Base-by-base conservation (phyloP, 805 yeast species). In the Cyberlindnera mississippiensis region DNA sequence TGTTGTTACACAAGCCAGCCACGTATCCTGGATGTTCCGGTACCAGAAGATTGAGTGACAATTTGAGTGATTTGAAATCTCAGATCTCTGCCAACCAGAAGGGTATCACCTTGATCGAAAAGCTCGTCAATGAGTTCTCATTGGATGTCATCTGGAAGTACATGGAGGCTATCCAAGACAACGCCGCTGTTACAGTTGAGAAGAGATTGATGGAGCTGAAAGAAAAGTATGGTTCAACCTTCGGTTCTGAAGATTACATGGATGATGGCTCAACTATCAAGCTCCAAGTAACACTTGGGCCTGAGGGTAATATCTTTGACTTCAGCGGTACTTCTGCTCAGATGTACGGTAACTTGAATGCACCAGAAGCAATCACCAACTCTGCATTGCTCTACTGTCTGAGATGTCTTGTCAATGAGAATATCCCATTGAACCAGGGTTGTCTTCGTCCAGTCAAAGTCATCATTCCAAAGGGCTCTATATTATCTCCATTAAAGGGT, bases 351-450 rank as follows among this genome's bases (percentile, higher is more conserved):
- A 91, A 91, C 60, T 72, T 87, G 63, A 91, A 93, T 62, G 96
- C 97, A 0, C 98, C 99, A 1, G 78, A 73, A 50, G 95, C 97
- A 0, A 87, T 93, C 49, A 82, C 96, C 2, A 79, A 79, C 56
- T 85, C 96, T 20, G 96, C 97, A 1, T 81, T 91, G 42, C 73
- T 91, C 33, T 91, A 91, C 62, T 89, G 91, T 46, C 65, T 91
- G 55, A 68, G 99, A 46, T 83, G 95, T 42, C 69, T 91, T 12
- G 72, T 76, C 33, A 68, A 71, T 49, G 66, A 65, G 46, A 78
- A 75, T 41, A 75, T 77, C 41, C 82, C 82, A 1, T 61, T 77
- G 49, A 77, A 77, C 51, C 73, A 75, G 52, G 82, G 82, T 8
- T 77, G 78, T 50, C 59, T 73, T 45, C 61, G 61, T 40, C 78